Base-by-base conservation (phyloP, 2,329 filamentous ascomycete species). In the Paradendryphiella salina region DNA sequence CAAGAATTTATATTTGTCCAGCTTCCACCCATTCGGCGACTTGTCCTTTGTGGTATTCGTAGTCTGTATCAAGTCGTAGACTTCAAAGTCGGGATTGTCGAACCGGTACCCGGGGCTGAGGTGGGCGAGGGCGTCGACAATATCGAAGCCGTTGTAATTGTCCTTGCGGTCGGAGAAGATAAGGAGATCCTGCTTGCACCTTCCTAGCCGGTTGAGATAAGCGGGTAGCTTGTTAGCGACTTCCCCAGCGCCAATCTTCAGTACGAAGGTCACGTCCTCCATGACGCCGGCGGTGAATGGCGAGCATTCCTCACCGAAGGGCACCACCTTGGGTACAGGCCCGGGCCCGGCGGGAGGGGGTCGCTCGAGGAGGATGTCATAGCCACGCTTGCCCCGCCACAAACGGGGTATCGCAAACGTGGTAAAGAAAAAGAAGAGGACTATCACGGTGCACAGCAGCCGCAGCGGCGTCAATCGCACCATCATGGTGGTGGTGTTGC, bases 91-190 rank as follows among this genome's bases (percentile, higher is more conserved):
- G 11, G 74, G 66, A 46, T 80, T 74, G 26, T 71, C 68, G 31
- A 72, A 66, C 61, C 66, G 61, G 75, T 74, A 71, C 18, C 69
- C 64, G 45, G 64, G 62, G 29, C 63, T 64, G 39, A 82, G 72
- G 48, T 77, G 74, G 37, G 73, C 73, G n/a, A 84, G 74, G 42
- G 65, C 64, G 50, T 73, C 71, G 41, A 75, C 74, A 60, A 83
- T 76, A 53, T 80, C 71, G 73, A 75, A 52, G 77, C 74, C 48
- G 77, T 79, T 32, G 75, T 73, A 49, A 79, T 73, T 70, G 61
- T 82, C 80, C 32, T 79, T 79, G 58, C 79, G 79, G 65, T 85
- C 83, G 32, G 82, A 85, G 69, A 82, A 84, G 60, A 85, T 76
- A 23, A 80, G 75, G 41, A 79, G 78, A 65, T 84, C 72, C 40